A percentile compares a stretch with the other conserved stretches of the same genome.
Evolutionary conservation across 108 stramenopile genomes (phyloP).

Genomic region (Seminavis robusta): DNA sequence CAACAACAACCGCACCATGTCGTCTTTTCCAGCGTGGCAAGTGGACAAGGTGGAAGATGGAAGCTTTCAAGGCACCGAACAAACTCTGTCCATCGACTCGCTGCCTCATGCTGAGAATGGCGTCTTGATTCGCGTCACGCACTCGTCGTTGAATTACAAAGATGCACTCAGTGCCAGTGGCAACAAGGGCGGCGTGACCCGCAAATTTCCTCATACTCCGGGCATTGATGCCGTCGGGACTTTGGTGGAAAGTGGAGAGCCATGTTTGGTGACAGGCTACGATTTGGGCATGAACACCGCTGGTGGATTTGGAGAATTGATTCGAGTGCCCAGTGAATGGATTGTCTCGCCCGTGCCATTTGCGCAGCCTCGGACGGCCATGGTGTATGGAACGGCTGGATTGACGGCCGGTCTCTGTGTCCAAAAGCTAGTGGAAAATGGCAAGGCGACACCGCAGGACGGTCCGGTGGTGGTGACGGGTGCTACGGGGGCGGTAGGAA

Average conservation of each 20-base stretch:
- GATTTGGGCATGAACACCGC: constrained; percentile 18
- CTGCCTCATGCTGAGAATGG: no score
- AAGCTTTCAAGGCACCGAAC: no score
- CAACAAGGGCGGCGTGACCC: constrained; percentile 7
- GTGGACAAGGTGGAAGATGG: no score
- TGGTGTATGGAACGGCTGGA: constrained; percentile 37
- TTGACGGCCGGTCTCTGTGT: constrained; percentile 31
- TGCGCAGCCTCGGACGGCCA: constrained; percentile 5
- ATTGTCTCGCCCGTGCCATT: constrained; percentile 8
- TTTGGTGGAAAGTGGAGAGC: neutral
- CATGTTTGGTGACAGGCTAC: constrained; percentile 22
- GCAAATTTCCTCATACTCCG: constrained; percentile 20
- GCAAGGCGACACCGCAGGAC: constrained; percentile 14
- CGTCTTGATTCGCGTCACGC: constrained; percentile 13
- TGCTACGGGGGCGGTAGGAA: constrained; percentile 36
- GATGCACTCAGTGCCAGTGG: constrained; percentile 27
- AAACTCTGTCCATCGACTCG: no score
- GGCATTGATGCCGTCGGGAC: constrained; percentile 37
- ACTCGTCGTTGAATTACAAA: constrained; percentile 40
- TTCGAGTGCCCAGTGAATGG: constrained; percentile 21
- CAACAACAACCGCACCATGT: no score
- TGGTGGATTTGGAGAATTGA: constrained; percentile 30
- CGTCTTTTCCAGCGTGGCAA: no score
- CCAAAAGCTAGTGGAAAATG: constrained; percentile 8
- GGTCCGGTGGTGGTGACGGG: constrained; percentile 32